Base-by-base conservation (phyloP, 352 stramenopile genomes). In the Lagenidium giganteum region DNA sequence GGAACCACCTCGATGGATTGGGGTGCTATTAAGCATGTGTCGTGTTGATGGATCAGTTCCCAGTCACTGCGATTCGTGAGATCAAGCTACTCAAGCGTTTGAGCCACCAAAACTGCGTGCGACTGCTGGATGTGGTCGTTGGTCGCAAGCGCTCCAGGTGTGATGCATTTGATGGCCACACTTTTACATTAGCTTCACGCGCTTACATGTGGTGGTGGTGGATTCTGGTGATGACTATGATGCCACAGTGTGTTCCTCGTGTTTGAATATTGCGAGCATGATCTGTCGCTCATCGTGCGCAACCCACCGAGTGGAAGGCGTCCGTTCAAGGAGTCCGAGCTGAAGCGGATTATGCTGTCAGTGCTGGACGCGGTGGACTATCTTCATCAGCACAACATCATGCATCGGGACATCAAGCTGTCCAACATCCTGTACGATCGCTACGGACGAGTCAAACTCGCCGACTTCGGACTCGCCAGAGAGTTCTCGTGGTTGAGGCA, bases 351-450 rank as follows among this genome's bases (percentile, higher is more conserved):
- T 26, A 82, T 97, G 77, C 56, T 84, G 50, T 93, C 96, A 50
- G 65, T 98, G 5, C 50, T 97, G 0, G 64, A 74, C 12, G 91
- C 76, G 4, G 36, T 82, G 16, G 39, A 64, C 28, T 67, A 73
- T 48, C 77, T 98, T 25, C 93, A 98, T 50, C 26, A 53, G 17
- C 67, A 87, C 42, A 89, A 79, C 39, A 29, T 79, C 6, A 44
- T 98, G 14, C 93, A 98, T 55, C 79, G 93, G 20, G 95, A 98
- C 62, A 83, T 98, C 57, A 98, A 98, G 67, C 93, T 95, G 14
- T 85, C 63, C 25, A 98, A 98, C 53, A 84, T 98, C 39, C 66
- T 98, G 7, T 95, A 98, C 39, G 83, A 92, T 51, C 72, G 84
- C 43, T 77, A 70, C 47, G 77, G 77, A 3, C 40, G 39, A 0